Evolutionary conservation across 2,329 filamentous ascomycete species (phyloP), one percentile per base, ranked within the genome.

Genomic region (Didymosphaeria variabile): DNA sequence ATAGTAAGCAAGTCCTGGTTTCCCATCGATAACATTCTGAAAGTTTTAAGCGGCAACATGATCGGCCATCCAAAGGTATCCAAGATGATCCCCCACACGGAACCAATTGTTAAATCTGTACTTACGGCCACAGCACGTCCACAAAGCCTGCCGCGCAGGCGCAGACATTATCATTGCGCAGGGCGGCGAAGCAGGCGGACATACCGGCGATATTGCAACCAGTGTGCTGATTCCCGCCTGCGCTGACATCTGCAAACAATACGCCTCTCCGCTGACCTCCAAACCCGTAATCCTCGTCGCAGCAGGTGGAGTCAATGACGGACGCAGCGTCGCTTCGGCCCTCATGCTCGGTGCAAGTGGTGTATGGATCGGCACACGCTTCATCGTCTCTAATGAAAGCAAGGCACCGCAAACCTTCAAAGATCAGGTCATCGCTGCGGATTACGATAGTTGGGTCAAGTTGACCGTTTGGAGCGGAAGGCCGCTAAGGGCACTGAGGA

Each of bases 121-220:
- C 38, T 40, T n/a, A 40, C 71, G 71, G 57, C 69, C 71, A 12
- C 71, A 71, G 61, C 72, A 74, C 49, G 71, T 71, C 5, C 67
- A 71, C 52, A 73, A 74, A 64, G 70, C 71, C 17, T 72, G 69
- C 50, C 59, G 64, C n/a, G 66, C 66, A 9, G 71, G 70, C 15
- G 71, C 68, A 15, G 71, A 73, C 46, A 62, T 73, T 19, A 72
- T 74, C 47, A 68, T 66, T 40, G 71, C 71, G 15, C 71, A 76
- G 63, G 73, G 73, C 36, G 71, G 72, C 42, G 71, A 74, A 61
- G 71, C 62, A 7, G 71, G 71, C 32, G 70, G 71, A 17, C 71
- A 74, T 49, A 74, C 71, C 1, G 71, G 72, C 31, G 71, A 75
- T 53, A 74, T 75, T 13, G 64, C 73, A 4, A 73, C 70, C 9